These are phyloP conservation scores for Aspergillus luchuensis DNA, from an alignment of 2,329 filamentous ascomycete species.

Conservation along the genomic window DNA sequence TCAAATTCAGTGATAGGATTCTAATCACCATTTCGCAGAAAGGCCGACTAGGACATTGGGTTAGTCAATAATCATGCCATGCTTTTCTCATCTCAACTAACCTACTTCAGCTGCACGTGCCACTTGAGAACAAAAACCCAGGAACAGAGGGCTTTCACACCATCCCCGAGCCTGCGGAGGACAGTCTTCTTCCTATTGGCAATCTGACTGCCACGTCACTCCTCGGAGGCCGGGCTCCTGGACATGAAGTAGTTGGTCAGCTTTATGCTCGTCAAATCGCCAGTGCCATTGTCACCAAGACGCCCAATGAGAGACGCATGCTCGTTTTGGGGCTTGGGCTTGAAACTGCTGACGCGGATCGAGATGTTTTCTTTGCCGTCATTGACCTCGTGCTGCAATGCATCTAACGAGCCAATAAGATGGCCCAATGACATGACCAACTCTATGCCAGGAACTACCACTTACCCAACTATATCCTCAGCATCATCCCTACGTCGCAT, in stretches of 20 bases:
- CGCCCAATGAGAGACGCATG: conserved; percentile 63
- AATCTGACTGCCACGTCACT: conserved; percentile 85
- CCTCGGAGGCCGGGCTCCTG: conserved; percentile 76
- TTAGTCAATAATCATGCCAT: conserved; percentile 48
- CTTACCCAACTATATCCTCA: conserved; percentile 1
- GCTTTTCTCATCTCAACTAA: conserved; percentile 14
- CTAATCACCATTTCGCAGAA: conserved; percentile 85
- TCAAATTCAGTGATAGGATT: conserved; percentile 86
- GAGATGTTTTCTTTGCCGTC: conserved; percentile 47
- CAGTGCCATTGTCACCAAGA: conserved; percentile 71
- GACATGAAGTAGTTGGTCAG: conserved; percentile 81
- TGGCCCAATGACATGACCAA: not conserved
- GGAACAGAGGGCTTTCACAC: conserved; percentile 42
- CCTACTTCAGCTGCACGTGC: conserved; percentile 32
- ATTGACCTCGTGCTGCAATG: conserved; percentile 48
- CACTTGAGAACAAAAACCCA: conserved; percentile 38
- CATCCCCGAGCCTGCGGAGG: conserved; percentile 48
- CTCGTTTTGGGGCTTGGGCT: conserved; percentile 63
- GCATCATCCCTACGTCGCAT: conserved; percentile 14
- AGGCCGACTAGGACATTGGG: conserved; percentile 88
- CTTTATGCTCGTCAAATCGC: conserved; percentile 88
- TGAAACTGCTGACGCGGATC: conserved; percentile 46
- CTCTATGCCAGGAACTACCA: not conserved
- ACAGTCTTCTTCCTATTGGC: conserved; percentile 69
- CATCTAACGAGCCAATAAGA: conserved; percentile 30